A percentile compares a stretch with the other conserved stretches of the same genome.
phyloP scores from a whole-genome alignment of 352 stramenopile genomes.

The Thalassiosira ordinaria region DNA sequence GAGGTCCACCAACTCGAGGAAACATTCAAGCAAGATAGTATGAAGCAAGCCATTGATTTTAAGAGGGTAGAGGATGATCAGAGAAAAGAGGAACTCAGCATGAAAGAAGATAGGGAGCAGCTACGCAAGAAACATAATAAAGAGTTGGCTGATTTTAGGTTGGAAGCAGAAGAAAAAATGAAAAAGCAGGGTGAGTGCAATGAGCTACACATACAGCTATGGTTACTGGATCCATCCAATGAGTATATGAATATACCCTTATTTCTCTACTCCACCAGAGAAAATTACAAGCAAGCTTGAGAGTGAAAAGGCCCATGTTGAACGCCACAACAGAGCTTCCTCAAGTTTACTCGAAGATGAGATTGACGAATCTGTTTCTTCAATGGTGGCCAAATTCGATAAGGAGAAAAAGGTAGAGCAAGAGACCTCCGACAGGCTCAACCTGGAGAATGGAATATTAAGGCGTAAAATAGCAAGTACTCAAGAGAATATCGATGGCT shows the following conservation, averaged over 20 bases:
- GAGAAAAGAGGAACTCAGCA: slow-evolving; percentile 1
- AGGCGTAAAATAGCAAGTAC: slow-evolving; percentile 11
- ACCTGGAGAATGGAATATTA: slow-evolving; percentile 26
- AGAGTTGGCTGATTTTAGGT: slow-evolving; percentile 6
- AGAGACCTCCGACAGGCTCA: slow-evolving; percentile 6
- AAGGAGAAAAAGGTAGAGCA: neutral
- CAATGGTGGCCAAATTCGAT: neutral
- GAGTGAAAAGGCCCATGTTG: neutral
- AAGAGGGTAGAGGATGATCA: slow-evolving; percentile 9
- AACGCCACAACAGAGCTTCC: slow-evolving; percentile 17
- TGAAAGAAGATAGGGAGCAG: slow-evolving; percentile 10
- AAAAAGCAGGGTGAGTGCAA: neutral
- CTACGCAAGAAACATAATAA: slow-evolving; percentile 8
- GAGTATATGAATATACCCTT: too few relatives aligned
- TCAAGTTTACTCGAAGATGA: slow-evolving; percentile 22
- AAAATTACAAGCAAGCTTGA: neutral
- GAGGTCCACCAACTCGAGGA: slow-evolving; percentile 1
- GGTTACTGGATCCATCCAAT: too few relatives aligned
- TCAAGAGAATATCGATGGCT: slow-evolving; percentile 3
- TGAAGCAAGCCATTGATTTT: neutral
- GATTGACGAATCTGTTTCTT: slow-evolving; percentile 5
- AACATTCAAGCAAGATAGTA: slow-evolving; percentile 6
- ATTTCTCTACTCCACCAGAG: too few relatives aligned
- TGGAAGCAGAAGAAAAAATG: slow-evolving; percentile 1
- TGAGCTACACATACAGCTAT: too few relatives aligned